Evolutionary conservation across 169 alveolate species (phyloP).

Genomic region (Plasmodium billcollinsi): DNA sequence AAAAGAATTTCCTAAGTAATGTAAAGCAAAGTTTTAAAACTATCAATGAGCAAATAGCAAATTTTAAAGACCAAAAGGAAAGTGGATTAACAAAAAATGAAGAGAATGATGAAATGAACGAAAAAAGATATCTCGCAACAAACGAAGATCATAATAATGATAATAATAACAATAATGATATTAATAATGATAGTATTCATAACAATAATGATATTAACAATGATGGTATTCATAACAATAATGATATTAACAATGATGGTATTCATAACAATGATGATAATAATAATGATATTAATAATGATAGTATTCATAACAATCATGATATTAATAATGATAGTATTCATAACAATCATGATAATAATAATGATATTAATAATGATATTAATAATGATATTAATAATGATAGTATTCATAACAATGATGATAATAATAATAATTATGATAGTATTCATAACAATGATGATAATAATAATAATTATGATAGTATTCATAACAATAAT

Average conservation of each 20-base stretch:
- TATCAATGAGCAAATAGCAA: neutral
- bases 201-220: neutral
- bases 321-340: neutral
- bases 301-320: too few relatives aligned
- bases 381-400: neutral
- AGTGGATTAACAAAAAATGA: constrained; percentile 1
- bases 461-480: too few relatives aligned
- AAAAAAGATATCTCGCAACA: neutral
- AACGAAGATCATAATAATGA: neutral
- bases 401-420: too few relatives aligned
- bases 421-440: too few relatives aligned
- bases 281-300: too few relatives aligned
- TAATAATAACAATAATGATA: neutral
- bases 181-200: neutral
- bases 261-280: too few relatives aligned
- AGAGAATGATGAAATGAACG: neutral
- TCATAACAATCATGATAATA: neutral
- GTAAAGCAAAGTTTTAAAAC: constrained; percentile 11
- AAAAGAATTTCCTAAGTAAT: constrained; percentile 1
- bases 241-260: too few relatives aligned
- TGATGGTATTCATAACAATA: neutral
- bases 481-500: too few relatives aligned
- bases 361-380: too few relatives aligned
- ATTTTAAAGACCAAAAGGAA: constrained; percentile 1
- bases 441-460: too few relatives aligned